A percentile compares a stretch with the other conserved stretches of the same genome.
phyloP scores from a whole-genome alignment of 2,329 filamentous ascomycete species.

The Aureobasidium zeae region DNA sequence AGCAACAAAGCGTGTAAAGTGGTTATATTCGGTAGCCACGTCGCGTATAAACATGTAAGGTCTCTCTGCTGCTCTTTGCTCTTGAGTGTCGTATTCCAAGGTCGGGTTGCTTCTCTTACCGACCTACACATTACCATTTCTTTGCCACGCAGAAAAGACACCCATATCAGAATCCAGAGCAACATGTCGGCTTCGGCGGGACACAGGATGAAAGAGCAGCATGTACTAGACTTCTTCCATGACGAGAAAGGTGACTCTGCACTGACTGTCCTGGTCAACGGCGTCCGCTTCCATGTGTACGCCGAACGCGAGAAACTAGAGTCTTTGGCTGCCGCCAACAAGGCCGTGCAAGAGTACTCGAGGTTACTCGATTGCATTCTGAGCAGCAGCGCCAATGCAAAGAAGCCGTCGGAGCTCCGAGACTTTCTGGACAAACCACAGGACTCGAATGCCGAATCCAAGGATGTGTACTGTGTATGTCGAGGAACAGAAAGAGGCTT shows the following conservation, averaged over 20 bases:
- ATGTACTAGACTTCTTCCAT: slow-evolving; percentile 27
- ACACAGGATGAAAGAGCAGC: slow-evolving; percentile 6
- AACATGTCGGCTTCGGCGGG: slow-evolving; percentile 9
- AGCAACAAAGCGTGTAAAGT: slow-evolving; percentile 15
- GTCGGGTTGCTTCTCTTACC: too few relatives aligned
- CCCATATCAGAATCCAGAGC: too few relatives aligned
- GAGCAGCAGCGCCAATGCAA: too few relatives aligned
- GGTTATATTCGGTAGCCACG: background rate
- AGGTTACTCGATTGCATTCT: slow-evolving; percentile 21
- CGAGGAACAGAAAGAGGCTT: slow-evolving; percentile 8
- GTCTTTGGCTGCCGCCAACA: slow-evolving; percentile 14
- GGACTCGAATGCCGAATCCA: slow-evolving; percentile 9
- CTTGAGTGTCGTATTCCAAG: too few relatives aligned
- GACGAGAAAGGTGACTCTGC: slow-evolving; percentile 27
- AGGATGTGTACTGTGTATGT: slow-evolving; percentile 4
- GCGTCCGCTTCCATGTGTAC: slow-evolving; percentile 27
- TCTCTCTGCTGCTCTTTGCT: background rate
- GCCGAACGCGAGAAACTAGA: slow-evolving; percentile 23
- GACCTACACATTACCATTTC: too few relatives aligned
- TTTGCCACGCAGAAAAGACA: too few relatives aligned
- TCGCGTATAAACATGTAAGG: too few relatives aligned
- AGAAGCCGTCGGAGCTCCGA: too few relatives aligned
- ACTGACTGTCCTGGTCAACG: slow-evolving; percentile 25
- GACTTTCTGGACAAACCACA: too few relatives aligned
- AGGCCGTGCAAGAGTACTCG: slow-evolving; percentile 20